A percentile compares a stretch with the other conserved stretches of the same genome.
phyloP scores from a whole-genome alignment of 352 stramenopile genomes.

The Pythium rhizo-oryzae region DNA sequence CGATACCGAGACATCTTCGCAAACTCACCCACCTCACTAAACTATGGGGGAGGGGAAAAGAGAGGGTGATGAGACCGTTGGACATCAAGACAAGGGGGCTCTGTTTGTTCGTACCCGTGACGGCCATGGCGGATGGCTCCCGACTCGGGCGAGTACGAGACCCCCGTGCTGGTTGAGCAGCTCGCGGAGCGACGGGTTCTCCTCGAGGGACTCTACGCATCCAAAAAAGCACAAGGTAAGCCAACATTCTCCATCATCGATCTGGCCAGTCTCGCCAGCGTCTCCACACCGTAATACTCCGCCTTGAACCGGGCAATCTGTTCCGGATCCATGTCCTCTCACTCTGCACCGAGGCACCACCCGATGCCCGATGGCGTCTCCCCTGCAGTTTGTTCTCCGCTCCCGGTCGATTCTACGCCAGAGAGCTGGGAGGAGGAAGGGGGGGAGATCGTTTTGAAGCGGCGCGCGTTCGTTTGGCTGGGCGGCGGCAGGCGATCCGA shows the following conservation, averaged over 20 bases:
- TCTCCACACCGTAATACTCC: slow-evolving; percentile 38
- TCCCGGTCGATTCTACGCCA: not conserved
- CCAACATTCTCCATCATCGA: not conserved
- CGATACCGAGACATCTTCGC: slow-evolving; percentile 79
- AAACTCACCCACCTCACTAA: slow-evolving; percentile 82
- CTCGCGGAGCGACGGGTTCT: slow-evolving; percentile 60
- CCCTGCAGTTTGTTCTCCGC: too few relatives aligned
- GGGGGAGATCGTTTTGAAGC: not conserved
- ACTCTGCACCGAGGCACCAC: not conserved
- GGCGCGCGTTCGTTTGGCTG: not conserved
- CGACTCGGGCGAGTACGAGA: slow-evolving; percentile 76
- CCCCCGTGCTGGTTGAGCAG: slow-evolving; percentile 79
- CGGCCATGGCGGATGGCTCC: slow-evolving; percentile 83
- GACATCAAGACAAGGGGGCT: not conserved
- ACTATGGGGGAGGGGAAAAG: slow-evolving; percentile 35
- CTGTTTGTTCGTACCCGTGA: slow-evolving; percentile 52
- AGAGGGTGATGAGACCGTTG: slow-evolving; percentile 4
- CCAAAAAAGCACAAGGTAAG: not conserved
- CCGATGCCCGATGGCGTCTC: too few relatives aligned
- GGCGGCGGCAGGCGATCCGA: not conserved
- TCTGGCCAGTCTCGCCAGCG: not conserved
- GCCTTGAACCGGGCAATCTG: slow-evolving; percentile 31
- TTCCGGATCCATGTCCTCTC: slow-evolving; percentile 25
- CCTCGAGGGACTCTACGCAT: slow-evolving; percentile 56
- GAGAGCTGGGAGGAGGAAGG: not conserved